phyloP scores from a whole-genome alignment of 768 basidiomycete species.

The Heimioporus sp. region DNA sequence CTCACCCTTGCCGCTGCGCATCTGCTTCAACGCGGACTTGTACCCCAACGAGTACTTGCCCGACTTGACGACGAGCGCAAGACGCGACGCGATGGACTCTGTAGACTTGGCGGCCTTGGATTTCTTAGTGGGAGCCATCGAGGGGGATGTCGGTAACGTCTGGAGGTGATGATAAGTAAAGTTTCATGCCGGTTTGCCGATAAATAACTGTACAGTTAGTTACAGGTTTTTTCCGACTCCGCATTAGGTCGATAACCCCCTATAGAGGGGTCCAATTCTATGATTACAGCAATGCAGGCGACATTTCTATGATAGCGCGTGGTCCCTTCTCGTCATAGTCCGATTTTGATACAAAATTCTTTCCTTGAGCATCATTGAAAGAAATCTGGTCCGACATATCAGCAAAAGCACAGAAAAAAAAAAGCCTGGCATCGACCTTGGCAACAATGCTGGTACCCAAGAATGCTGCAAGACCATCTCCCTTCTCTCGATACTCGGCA shows the following conservation, averaged over 20 bases:
- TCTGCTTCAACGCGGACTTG: conserved; percentile 98
- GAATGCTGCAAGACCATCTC: conserved; percentile 79
- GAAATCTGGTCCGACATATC: conserved; percentile 49
- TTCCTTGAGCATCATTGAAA: conserved; percentile 66
- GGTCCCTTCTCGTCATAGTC: conserved; percentile 77
- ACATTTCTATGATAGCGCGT: conserved; percentile 71
- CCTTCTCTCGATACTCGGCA: conserved; percentile 84
- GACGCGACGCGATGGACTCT: conserved; percentile 90
- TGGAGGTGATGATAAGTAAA: background rate
- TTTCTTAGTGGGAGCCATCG: conserved; percentile 95
- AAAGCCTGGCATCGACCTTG: conserved; percentile 49
- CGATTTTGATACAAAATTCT: conserved; percentile 74
- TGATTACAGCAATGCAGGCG: conserved; percentile 62
- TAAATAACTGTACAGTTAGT: conserved; percentile 32
- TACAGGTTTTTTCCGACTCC: conserved; percentile 21
- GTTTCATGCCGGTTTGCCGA: conserved; percentile 18
- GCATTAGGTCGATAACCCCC: conserved; percentile 11
- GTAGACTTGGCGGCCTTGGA: conserved; percentile 91
- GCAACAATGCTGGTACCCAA: conserved; percentile 82
- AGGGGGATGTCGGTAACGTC: conserved; percentile 5
- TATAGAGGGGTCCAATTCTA: background rate
- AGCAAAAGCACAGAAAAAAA: background rate
- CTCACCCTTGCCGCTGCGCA: conserved; percentile 98
- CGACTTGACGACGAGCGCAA: conserved; percentile 97
- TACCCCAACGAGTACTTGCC: conserved; percentile 97